These are phyloP conservation scores for Akanthomyces muscarius DNA, from an alignment of 2,329 filamentous ascomycete genomes.

Conservation along the genomic window DNA sequence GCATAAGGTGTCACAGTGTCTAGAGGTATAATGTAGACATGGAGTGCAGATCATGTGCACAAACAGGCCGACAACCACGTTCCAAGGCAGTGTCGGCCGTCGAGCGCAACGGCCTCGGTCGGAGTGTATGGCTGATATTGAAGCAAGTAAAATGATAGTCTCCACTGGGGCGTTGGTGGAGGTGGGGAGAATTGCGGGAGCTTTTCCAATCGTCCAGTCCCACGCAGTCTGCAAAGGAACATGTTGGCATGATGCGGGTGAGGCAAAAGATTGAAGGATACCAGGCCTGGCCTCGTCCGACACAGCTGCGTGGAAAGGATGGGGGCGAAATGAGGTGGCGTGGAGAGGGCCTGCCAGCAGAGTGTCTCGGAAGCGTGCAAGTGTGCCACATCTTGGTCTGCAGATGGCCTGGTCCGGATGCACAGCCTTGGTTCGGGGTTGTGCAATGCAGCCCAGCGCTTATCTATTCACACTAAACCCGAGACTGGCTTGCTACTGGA, in stretches of 20 bases:
- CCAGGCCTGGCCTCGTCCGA: conserved; percentile 3
- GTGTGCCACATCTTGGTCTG: background rate
- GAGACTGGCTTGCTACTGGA: background rate
- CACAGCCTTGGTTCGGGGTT: background rate
- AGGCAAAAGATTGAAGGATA: background rate
- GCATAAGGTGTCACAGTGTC: background rate
- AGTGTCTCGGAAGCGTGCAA: conserved; percentile 5
- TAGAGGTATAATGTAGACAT: background rate
- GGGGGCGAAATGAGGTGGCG: conserved; percentile 9
- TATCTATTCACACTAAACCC: background rate
- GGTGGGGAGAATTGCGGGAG: background rate
- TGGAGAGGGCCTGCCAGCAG: conserved; percentile 1
- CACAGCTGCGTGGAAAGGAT: conserved; percentile 5
- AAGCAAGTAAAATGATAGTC: conserved; percentile 12
- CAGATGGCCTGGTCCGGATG: background rate
- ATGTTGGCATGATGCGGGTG: background rate
- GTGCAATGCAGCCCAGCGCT: background rate
- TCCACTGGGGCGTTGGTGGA: conserved; percentile 7
- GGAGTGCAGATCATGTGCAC: background rate
- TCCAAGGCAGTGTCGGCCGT: background rate
- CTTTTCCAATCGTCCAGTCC: background rate
- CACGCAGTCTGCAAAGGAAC: background rate
- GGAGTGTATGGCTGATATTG: conserved; percentile 6
- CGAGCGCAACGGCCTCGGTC: conserved; percentile 6
- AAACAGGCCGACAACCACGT: background rate